Percentiles rank a stretch among this genome's conserved stretches.
Conservation (phyloP, 192 early-diverging fungal genomes). For the Linnemannia exigua region DNA sequence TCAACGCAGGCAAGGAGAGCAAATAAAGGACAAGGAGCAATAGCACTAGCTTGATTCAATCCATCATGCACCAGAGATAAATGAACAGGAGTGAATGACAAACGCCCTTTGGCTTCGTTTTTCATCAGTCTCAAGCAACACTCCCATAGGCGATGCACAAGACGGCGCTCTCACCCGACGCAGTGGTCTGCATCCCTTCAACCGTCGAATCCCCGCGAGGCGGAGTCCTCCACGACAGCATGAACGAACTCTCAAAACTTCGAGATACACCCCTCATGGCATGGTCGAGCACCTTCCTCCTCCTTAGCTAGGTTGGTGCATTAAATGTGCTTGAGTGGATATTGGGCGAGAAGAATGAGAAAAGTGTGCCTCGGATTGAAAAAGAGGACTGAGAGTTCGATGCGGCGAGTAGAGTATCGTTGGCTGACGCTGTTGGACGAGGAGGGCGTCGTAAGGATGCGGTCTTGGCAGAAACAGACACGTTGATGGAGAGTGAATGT, state of each 20-base stretch:
- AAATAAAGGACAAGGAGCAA: too few relatives aligned
- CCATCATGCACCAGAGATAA: too few relatives aligned
- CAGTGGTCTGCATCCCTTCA: neutral
- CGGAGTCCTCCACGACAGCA: constrained; percentile 10
- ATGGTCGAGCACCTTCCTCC: constrained; percentile 6
- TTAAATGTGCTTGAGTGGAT: constrained; percentile 22
- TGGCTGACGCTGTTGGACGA: neutral
- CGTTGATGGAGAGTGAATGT: neutral
- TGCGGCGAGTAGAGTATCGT: constrained; percentile 8
- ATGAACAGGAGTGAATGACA: too few relatives aligned
- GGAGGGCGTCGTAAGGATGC: constrained; percentile 19
- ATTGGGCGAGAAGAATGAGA: neutral
- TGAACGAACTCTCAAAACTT: neutral
- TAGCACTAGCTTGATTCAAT: too few relatives aligned
- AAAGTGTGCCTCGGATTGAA: neutral
- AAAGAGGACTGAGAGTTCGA: neutral
- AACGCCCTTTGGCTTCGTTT: too few relatives aligned
- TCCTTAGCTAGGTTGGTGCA: neutral
- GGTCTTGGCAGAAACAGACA: neutral
- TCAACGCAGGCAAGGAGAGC: too few relatives aligned
- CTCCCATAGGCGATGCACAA: neutral
- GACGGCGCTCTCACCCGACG: neutral
- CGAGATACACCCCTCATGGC: neutral
- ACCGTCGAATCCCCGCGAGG: constrained; percentile 16
- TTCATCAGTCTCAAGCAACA: neutral